These are phyloP conservation scores for Astragalus membranaceus DNA, from an alignment of 306 rosid species.

Conservation along the genomic window DNA sequence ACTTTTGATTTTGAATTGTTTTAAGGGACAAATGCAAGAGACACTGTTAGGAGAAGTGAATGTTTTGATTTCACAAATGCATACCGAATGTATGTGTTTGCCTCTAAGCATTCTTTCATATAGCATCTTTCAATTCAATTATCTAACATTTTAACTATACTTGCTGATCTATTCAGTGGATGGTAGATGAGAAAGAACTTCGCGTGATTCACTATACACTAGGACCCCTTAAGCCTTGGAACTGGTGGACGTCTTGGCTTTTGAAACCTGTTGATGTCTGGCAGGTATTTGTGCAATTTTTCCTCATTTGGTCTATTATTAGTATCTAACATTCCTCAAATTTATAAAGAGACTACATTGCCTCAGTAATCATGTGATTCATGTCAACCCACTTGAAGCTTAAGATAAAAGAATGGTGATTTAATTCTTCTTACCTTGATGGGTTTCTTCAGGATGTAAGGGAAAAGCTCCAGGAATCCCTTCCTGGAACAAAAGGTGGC, in stretches of 20 bases:
- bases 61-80: slow-evolving; percentile 9
- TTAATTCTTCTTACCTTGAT: slow-evolving; percentile 16
- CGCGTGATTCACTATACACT: slow-evolving; percentile 93
- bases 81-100: not conserved
- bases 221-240: slow-evolving; percentile 99
- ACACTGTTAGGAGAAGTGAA: slow-evolving; percentile 60
- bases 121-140: not conserved
- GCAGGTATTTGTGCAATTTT: slow-evolving; percentile 61
- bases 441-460: slow-evolving; percentile 65
- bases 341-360: not conserved
- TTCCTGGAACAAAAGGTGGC: slow-evolving; percentile 90
- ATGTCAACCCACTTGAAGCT: slow-evolving; percentile 9
- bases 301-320: not conserved
- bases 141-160: slow-evolving; percentile 12
- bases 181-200: slow-evolving; percentile 90
- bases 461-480: slow-evolving; percentile 68
- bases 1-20: not conserved
- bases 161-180: slow-evolving; percentile 62
- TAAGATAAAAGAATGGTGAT: not conserved
- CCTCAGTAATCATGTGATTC: not conserved
- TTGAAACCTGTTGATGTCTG: slow-evolving; percentile 98
- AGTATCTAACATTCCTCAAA: not conserved
- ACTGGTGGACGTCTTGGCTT: slow-evolving; percentile 99
- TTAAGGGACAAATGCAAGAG: slow-evolving; percentile 24
- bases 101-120: not conserved